Evolutionary conservation across 2,329 filamentous ascomycete genomes (phyloP).

Genomic region (Escovopsis sp.): DNA sequence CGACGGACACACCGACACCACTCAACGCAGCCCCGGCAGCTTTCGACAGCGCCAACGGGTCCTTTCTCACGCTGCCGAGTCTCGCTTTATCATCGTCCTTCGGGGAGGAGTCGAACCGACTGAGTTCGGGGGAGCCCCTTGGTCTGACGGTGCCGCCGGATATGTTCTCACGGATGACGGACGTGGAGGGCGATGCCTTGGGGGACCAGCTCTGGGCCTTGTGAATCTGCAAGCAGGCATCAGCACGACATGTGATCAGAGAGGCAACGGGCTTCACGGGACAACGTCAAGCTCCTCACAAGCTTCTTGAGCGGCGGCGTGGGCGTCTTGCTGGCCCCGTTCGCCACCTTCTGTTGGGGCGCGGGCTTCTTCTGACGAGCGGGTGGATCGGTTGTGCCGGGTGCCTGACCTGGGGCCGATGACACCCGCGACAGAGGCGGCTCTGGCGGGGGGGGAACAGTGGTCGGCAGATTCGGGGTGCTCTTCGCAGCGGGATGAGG

Average conservation of each 20-base stretch:
- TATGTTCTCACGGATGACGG: slow-evolving; percentile 46
- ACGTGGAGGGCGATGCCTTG: slow-evolving; percentile 44
- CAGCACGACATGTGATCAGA: background rate
- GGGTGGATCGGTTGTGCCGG: background rate
- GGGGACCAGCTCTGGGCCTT: slow-evolving; percentile 42
- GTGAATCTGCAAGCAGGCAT: slow-evolving; percentile 23
- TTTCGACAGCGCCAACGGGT: background rate
- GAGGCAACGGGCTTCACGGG: background rate
- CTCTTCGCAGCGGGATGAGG: slow-evolving; percentile 14
- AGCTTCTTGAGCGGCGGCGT: slow-evolving; percentile 2
- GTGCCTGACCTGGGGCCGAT: slow-evolving; percentile 3
- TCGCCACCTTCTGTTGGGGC: background rate
- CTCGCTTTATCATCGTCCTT: slow-evolving; percentile 20
- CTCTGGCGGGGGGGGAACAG: slow-evolving; percentile 8
- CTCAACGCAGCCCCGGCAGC: background rate
- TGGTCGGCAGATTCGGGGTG: slow-evolving; percentile 7
- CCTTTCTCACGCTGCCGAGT: slow-evolving; percentile 13
- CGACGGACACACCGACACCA: background rate
- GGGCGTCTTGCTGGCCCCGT: slow-evolving; percentile 2
- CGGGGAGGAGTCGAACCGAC: slow-evolving; percentile 31
- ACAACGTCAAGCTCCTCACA: background rate
- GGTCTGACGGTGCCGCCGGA: slow-evolving; percentile 39
- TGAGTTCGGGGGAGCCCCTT: slow-evolving; percentile 31
- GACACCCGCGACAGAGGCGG: slow-evolving; percentile 7
- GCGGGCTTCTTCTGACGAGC: no score